Base-by-base conservation (phyloP, 176 grass and related monocot species). In the Cenchrus fungigraminus region DNA sequence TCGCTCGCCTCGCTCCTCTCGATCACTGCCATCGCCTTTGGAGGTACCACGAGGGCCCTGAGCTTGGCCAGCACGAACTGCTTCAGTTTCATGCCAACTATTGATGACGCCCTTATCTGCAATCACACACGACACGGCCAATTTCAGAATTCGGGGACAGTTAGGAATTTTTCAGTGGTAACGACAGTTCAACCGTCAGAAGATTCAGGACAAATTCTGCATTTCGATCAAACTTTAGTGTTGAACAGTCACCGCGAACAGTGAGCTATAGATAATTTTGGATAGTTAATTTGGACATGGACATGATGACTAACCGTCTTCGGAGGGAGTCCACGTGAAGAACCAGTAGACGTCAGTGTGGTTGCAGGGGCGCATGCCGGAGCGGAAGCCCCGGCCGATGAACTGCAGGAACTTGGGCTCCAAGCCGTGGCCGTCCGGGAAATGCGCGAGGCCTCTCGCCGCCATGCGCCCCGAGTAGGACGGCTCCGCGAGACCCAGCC, bases 291-390 rank as follows among this genome's bases (percentile, higher is more conserved):
- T 59, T 59, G 56, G 56, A 15, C 20, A 72, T 60, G n/a, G 19
- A 12, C 58, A 31, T 15, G 43, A 31, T 56, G 14, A 12, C 17
- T 52, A 11, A 85, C 79, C 86, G 13, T 87, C 4, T 32, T 64
- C 47, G 25, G 85, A 80, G 46, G 91, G 67, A 68, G 65, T 65
- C 89, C 93, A 95, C 5, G 83, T 92, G 85, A 79, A 90, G 86
- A 95, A 98, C 93, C 95, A 95, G 68, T 93, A 98, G 8, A 93
- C 28, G 20, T 76, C 85, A 63, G 59, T 77, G 4, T 88, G 67
- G 37, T 79, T 89, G 72, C 87, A 93, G 17, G 93, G 89, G 2
- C 87, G 0, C 19, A 92, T 51, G 13, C 93, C 93, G 0, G 29
- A 17, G 1, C 89, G 85, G 46, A 82, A 86, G 49, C 93, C 95